Evolutionary conservation across 495 filamentous ascomycete genomes (phyloP).

Genomic region (Penicillium soppii): DNA sequence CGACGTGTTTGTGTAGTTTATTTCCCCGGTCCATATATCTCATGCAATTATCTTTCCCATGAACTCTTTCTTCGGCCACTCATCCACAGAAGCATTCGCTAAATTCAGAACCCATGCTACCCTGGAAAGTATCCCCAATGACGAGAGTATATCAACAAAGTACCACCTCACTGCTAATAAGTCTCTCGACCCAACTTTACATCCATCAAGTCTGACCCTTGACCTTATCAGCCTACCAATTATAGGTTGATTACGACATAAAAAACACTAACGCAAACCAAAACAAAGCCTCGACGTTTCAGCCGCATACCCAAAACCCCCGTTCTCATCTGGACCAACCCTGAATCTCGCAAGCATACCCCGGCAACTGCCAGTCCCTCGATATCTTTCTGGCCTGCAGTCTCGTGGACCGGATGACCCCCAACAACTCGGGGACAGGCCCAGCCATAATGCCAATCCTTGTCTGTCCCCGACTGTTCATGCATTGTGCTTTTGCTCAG

Average conservation of each 20-base stretch:
- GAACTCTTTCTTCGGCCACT: background rate
- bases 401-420: constrained; percentile 10
- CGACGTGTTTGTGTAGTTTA: constrained; percentile 31
- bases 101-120: no score
- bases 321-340: constrained; percentile 5
- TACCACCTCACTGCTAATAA: background rate
- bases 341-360: background rate
- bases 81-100: no score
- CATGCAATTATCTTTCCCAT: background rate
- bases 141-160: background rate
- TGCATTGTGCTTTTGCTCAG: background rate
- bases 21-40: constrained; percentile 6
- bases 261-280: background rate
- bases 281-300: constrained; percentile 3
- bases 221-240: background rate
- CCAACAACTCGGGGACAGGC: constrained; percentile 4
- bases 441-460: constrained; percentile 1
- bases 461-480: background rate
- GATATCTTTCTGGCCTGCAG: constrained; percentile 5
- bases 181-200: background rate
- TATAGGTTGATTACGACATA: background rate
- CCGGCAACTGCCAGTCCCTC: constrained; percentile 2
- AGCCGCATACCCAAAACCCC: constrained; percentile 1
- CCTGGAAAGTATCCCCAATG: background rate
- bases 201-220: background rate